These are phyloP conservation scores for Vigna angularis DNA, from an alignment of 306 rosid species.

Conservation along the genomic window DNA sequence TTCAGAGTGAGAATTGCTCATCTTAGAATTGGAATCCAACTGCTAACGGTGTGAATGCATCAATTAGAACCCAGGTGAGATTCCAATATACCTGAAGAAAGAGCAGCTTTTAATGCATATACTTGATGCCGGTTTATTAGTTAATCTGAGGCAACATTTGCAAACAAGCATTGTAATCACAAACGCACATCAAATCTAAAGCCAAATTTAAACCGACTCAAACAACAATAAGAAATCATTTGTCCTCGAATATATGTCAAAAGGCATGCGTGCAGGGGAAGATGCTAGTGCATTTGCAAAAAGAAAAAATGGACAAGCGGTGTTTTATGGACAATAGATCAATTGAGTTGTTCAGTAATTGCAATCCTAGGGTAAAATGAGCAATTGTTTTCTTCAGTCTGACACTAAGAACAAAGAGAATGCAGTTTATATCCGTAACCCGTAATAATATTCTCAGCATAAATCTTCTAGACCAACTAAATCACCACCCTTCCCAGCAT, in stretches of 20 bases:
- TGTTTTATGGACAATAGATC: conserved; percentile 2
- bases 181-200: not conserved
- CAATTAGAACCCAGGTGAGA: conserved; percentile 43
- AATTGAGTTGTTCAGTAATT: not conserved
- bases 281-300: not conserved
- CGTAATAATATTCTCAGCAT: not conserved
- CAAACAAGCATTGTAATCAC: not conserved
- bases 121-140: not conserved
- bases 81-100: conserved; percentile 64
- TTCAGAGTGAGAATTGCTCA: conserved; percentile 67
- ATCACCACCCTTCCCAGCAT: not conserved
- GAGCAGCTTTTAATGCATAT: conserved; percentile 32
- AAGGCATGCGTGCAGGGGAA: not conserved
- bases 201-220: not conserved
- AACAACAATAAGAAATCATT: conserved; percentile 9
- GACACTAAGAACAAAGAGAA: not conserved
- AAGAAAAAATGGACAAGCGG: not conserved
- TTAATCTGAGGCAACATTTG: conserved; percentile 7
- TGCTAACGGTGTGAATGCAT: conserved; percentile 55
- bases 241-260: not conserved
- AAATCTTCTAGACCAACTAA: conserved; percentile 8
- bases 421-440: not conserved
- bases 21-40: conserved; percentile 53
- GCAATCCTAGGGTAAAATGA: conserved; percentile 8
- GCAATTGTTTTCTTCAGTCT: not conserved